These are phyloP conservation scores for Alternaria brassicae DNA, from an alignment of 2,329 filamentous ascomycete species.

Conservation along the genomic window DNA sequence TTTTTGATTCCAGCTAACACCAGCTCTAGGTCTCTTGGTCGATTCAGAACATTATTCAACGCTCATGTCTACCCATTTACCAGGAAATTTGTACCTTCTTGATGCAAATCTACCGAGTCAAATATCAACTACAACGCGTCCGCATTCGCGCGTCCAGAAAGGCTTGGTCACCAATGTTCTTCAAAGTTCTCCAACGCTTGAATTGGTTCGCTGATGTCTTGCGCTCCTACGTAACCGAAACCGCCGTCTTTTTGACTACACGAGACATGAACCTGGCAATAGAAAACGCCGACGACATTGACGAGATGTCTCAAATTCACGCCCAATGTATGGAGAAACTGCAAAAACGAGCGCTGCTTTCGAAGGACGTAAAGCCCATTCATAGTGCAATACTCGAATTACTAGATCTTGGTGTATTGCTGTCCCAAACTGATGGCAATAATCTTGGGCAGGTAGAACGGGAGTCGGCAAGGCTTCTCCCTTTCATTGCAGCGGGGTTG, in stretches of 20 bases:
- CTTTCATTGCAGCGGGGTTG: constrained; percentile 76
- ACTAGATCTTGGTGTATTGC: constrained; percentile 74
- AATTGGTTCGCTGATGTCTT: constrained; percentile 80
- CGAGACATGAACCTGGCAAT: constrained; percentile 65
- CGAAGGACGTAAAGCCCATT: constrained; percentile 72
- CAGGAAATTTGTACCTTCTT: constrained; percentile 77
- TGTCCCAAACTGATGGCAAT: constrained; percentile 66
- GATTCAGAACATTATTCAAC: constrained; percentile 74
- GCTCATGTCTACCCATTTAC: constrained; percentile 69
- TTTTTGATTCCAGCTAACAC: not conserved
- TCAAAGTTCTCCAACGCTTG: constrained; percentile 70
- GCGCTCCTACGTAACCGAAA: constrained; percentile 76
- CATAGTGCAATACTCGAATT: constrained; percentile 75
- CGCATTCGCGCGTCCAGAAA: constrained; percentile 26
- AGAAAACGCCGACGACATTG: constrained; percentile 71
- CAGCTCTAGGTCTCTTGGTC: constrained; percentile 59
- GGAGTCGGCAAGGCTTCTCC: constrained; percentile 70
- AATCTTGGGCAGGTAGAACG: constrained; percentile 55
- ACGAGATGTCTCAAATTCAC: constrained; percentile 79
- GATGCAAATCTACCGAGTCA: constrained; percentile 77
- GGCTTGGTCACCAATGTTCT: constrained; percentile 36
- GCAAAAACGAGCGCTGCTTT: constrained; percentile 73
- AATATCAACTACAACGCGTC: constrained; percentile 67
- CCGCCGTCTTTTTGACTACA: constrained; percentile 71
- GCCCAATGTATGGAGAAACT: constrained; percentile 67